phyloP scores from a whole-genome alignment of 177 flowering plant genomes.

The Tripterygium wilfordii region DNA sequence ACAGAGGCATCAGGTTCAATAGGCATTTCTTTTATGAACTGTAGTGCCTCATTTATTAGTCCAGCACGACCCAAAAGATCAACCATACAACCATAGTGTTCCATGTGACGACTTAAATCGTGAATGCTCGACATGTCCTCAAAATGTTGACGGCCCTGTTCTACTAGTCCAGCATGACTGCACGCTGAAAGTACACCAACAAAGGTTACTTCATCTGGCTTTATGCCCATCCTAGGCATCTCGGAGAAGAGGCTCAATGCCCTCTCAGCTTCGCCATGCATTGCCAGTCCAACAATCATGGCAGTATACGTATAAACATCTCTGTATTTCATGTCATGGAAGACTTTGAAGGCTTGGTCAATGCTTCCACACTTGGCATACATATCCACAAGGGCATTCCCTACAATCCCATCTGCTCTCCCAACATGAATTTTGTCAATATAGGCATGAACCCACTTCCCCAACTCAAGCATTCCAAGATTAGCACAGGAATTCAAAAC shows the following conservation, averaged over 20 bases:
- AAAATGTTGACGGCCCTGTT: conserved; percentile 41
- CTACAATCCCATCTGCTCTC: conserved; percentile 35
- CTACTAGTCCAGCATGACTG: conserved; percentile 48
- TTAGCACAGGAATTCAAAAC: conserved; percentile 42
- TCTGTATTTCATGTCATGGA: conserved; percentile 24
- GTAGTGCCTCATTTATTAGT: conserved; percentile 32
- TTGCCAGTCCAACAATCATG: conserved; percentile 48
- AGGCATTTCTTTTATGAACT: conserved; percentile 41
- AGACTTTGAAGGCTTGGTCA: conserved; percentile 30
- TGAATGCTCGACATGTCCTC: conserved; percentile 29
- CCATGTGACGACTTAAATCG: conserved; percentile 34
- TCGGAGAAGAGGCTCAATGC: conserved; percentile 39
- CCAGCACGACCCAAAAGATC: conserved; percentile 62
- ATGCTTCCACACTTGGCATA: no score
- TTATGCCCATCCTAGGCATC: conserved; percentile 32
- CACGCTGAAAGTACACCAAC: conserved; percentile 51
- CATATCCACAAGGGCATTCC: conserved; percentile 54
- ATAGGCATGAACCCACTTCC: conserved; percentile 50
- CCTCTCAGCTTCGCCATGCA: conserved; percentile 40
- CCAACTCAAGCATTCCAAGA: conserved; percentile 44
- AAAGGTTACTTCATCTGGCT: conserved; percentile 46
- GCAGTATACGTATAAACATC: conserved; percentile 50
- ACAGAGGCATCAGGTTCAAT: conserved; percentile 43
- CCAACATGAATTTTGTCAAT: conserved; percentile 20
- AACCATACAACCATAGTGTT: conserved; percentile 61